Percentiles rank a stretch among this genome's conserved stretches.
phyloP scores from a whole-genome alignment of 2,329 filamentous ascomycete genomes.

The Monilinia fructicola region DNA sequence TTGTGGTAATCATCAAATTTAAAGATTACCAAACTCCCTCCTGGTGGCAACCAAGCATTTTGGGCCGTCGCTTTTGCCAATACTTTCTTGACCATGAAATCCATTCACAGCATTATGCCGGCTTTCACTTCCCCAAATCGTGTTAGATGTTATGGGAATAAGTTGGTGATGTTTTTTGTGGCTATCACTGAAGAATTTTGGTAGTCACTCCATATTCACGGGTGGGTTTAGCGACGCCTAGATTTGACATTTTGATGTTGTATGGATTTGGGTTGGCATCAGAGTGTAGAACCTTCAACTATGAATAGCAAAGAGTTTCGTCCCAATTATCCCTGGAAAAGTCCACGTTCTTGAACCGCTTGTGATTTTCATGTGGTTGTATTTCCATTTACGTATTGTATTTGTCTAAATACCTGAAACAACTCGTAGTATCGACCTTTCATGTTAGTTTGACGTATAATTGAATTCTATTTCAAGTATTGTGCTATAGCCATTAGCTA shows the following conservation, averaged over 20 bases:
- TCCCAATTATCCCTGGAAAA: not conserved
- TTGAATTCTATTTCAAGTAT: not conserved
- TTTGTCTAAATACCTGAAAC: not conserved
- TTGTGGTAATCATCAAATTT: conserved; percentile 32
- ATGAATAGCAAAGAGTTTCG: not conserved
- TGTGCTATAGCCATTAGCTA: not conserved
- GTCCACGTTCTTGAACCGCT: not conserved
- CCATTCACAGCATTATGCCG: conserved; percentile 40
- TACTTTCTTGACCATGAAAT: conserved; percentile 39
- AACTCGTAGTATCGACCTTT: not conserved
- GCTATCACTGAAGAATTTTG: conserved; percentile 39
- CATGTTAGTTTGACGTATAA: not conserved
- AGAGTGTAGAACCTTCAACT: not conserved
- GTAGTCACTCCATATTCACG: conserved; percentile 38
- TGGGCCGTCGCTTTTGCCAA: conserved; percentile 37
- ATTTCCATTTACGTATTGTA: not conserved
- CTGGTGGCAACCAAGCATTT: conserved; percentile 39
- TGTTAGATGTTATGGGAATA: conserved; percentile 36
- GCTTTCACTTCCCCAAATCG: conserved; percentile 31
- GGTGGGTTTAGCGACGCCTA: conserved; percentile 25
- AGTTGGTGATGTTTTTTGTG: conserved; percentile 39
- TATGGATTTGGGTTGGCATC: not conserved
- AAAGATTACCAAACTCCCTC: conserved; percentile 34
- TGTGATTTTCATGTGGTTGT: not conserved
- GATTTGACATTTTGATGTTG: not conserved